Evolutionary conservation across 805 yeast species (phyloP).

Genomic region (Scheffersomyces amazonensis): DNA sequence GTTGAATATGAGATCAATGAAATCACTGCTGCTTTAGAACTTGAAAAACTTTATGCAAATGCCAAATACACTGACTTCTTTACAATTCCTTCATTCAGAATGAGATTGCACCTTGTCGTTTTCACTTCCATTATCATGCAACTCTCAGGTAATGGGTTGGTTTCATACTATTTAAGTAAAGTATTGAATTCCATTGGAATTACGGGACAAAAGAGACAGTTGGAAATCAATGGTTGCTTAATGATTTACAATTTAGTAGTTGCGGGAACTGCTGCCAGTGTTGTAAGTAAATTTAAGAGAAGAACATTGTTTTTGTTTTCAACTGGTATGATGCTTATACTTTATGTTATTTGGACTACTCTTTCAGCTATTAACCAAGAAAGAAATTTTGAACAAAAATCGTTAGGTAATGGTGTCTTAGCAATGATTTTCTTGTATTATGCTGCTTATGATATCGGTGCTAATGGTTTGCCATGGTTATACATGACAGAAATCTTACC

Average conservation of each 20-base stretch:
- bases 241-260: constrained; percentile 44
- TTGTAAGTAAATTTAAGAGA: constrained; percentile 20
- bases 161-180: constrained; percentile 47
- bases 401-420: constrained; percentile 16
- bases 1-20: constrained; percentile 39
- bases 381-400: constrained; percentile 11
- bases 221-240: constrained; percentile 50
- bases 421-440: constrained; percentile 23
- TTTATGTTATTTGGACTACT: constrained; percentile 23
- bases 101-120: constrained; percentile 35
- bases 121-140: constrained; percentile 39
- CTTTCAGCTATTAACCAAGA: constrained; percentile 19
- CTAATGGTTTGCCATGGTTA: constrained; percentile 45
- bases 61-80: constrained; percentile 38
- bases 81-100: constrained; percentile 36
- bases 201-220: constrained; percentile 40
- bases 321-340: constrained; percentile 22
- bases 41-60: constrained; percentile 31
- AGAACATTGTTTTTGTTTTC: constrained; percentile 25
- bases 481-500: constrained; percentile 44
- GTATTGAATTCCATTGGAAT: constrained; percentile 55
- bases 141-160: constrained; percentile 52
- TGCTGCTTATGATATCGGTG: constrained; percentile 23
- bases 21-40: constrained; percentile 36
- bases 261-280: constrained; percentile 17